Conservation (phyloP, 2,329 filamentous ascomycete species). For the Pseudogymnoascus sp. region DNA sequence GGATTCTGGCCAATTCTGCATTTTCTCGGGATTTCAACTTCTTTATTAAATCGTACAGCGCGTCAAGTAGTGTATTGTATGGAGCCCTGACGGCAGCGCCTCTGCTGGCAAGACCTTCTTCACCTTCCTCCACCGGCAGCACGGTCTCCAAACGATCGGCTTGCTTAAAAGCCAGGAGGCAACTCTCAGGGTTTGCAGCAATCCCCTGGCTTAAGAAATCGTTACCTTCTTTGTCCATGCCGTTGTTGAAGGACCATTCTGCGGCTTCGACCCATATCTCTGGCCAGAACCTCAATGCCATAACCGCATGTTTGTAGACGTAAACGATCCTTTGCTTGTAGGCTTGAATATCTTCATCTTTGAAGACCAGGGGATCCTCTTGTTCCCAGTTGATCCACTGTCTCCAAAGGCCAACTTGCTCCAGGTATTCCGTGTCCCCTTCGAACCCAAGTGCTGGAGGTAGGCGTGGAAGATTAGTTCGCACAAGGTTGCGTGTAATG, state of each 20-base stretch:
- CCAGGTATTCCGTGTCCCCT: conserved; percentile 73
- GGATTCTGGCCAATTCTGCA: conserved; percentile 48
- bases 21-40: conserved; percentile 60
- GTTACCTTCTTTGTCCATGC: conserved; percentile 55
- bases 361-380: conserved; percentile 79
- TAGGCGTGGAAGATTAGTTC: conserved; percentile 70
- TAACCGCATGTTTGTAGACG: conserved; percentile 86
- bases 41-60: conserved; percentile 79
- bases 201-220: conserved; percentile 77
- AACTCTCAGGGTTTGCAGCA: conserved; percentile 86
- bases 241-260: conserved; percentile 82
- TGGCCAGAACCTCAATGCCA: conserved; percentile 90
- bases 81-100: conserved; percentile 65
- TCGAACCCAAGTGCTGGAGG: conserved; percentile 81
- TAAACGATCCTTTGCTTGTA: conserved; percentile 78
- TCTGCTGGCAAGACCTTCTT: conserved; percentile 55
- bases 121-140: conserved; percentile 67
- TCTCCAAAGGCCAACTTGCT: conserved; percentile 85
- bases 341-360: conserved; percentile 66
- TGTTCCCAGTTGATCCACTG: conserved; percentile 95
- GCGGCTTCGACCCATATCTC: conserved; percentile 94
- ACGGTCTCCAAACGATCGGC: conserved; percentile 80
- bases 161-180: conserved; percentile 79
- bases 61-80: conserved; percentile 74
- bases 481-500: conserved; percentile 66